A percentile compares a stretch with the other conserved stretches of the same genome.
Conservation (phyloP, 257 asterid species). For the Plectranthus barbatus region DNA sequence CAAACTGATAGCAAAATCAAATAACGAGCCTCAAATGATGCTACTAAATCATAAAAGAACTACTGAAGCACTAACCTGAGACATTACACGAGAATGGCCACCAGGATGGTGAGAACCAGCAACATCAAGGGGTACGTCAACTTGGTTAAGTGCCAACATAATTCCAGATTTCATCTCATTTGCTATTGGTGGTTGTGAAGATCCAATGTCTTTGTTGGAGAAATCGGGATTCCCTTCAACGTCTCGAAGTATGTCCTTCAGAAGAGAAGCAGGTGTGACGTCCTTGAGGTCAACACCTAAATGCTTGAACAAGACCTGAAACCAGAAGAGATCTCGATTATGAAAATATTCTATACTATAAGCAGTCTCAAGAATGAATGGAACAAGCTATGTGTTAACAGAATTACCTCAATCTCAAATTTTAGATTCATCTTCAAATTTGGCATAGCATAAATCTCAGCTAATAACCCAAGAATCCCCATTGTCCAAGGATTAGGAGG, state of each 20-base stretch:
- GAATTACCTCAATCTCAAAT: conserved; percentile 89
- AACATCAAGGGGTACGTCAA: conserved; percentile 64
- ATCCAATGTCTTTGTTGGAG: conserved; percentile 73
- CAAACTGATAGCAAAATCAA: conserved; percentile 43
- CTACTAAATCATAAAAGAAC: not conserved
- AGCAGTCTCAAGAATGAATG: not conserved
- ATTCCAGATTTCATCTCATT: conserved; percentile 69
- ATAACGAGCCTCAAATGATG: conserved; percentile 10
- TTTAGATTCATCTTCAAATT: conserved; percentile 94
- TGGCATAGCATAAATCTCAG: conserved; percentile 95
- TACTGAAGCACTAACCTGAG: conserved; percentile 49
- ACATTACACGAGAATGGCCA: conserved; percentile 55
- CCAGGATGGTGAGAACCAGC: conserved; percentile 48
- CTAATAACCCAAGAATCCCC: conserved; percentile 89
- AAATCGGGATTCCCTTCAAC: conserved; percentile 97
- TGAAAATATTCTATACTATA: not conserved
- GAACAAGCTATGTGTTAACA: not conserved
- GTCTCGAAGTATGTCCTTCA: conserved; percentile 73
- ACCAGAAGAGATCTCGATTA: conserved; percentile 10
- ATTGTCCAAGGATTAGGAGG: conserved; percentile 99
- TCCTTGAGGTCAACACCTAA: conserved; percentile 85
- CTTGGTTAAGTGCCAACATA: conserved; percentile 56
- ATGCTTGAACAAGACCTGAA: conserved; percentile 89
- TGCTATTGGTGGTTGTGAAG: conserved; percentile 57
- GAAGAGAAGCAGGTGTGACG: conserved; percentile 77